Percentiles rank a stretch among this genome's conserved stretches.
phyloP scores from a whole-genome alignment of 306 rosid genomes.

The Leucaena leucocephala region DNA sequence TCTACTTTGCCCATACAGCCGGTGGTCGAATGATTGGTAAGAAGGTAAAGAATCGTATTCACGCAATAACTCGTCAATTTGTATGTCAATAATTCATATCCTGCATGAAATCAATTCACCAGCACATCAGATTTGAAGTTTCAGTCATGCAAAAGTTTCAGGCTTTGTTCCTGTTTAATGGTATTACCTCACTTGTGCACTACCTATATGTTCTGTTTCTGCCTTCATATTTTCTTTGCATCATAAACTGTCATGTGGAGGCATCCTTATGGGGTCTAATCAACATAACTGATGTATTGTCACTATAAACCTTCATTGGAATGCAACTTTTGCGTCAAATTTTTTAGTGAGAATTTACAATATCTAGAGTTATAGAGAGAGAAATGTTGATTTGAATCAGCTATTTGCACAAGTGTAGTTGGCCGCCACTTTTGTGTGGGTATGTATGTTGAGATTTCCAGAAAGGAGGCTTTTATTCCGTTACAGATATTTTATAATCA shows the following conservation, averaged over 20 bases:
- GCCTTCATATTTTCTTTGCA: neutral
- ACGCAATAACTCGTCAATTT: neutral
- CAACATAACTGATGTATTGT: slow-evolving; percentile 10
- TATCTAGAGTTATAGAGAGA: neutral
- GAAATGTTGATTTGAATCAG: neutral
- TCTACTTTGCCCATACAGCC: slow-evolving; percentile 93
- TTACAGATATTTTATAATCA: neutral
- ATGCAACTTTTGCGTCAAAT: neutral
- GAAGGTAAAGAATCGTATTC: slow-evolving; percentile 54
- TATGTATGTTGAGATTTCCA: slow-evolving; percentile 9
- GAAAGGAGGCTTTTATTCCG: slow-evolving; percentile 15
- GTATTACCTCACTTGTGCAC: neutral
- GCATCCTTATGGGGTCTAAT: slow-evolving; percentile 1
- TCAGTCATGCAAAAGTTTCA: neutral
- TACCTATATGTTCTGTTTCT: neutral
- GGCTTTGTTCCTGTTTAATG: too few species aligned
- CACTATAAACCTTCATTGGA: neutral
- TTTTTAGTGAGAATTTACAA: neutral
- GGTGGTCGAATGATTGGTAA: slow-evolving; percentile 98
- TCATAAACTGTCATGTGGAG: slow-evolving; percentile 8
- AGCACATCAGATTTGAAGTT: slow-evolving; percentile 12
- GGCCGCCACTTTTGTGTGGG: slow-evolving; percentile 7
- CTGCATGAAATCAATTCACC: neutral
- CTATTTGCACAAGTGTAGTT: neutral
- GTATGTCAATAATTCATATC: neutral